These are phyloP conservation scores for Phaeophleospora eucalypticola DNA, from an alignment of 2,329 filamentous ascomycete genomes.

Conservation along the genomic window DNA sequence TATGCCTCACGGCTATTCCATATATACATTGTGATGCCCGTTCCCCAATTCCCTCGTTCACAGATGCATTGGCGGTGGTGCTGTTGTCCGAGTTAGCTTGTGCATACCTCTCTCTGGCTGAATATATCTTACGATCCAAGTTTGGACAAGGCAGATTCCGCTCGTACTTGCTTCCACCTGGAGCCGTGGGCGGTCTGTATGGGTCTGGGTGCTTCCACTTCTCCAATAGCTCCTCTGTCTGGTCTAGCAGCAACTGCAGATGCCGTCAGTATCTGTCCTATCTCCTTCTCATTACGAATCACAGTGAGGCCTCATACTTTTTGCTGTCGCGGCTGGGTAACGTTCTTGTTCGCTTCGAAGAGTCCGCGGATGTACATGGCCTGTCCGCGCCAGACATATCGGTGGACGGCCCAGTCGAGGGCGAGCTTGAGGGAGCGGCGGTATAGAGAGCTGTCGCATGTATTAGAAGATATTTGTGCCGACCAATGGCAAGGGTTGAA, in stretches of 20 bases:
- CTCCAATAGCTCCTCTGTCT: constrained; percentile 82
- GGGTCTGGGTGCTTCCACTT: constrained; percentile 98
- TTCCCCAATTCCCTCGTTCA: constrained; percentile 25
- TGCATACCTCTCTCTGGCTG: background rate
- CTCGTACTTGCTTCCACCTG: constrained; percentile 96
- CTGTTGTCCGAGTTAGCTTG: constrained; percentile 31
- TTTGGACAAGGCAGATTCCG: constrained; percentile 80
- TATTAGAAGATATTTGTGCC: constrained; percentile 5
- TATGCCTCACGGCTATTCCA: background rate
- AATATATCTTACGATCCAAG: constrained; percentile 65
- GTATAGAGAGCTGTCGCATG: constrained; percentile 63
- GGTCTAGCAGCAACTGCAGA: constrained; percentile 69
- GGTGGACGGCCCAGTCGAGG: constrained; percentile 91
- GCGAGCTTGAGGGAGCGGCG: constrained; percentile 88
- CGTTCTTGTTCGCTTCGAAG: constrained; percentile 86
- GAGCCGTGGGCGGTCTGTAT: constrained; percentile 82
- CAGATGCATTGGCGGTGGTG: constrained; percentile 49
- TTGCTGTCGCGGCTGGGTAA: constrained; percentile 80
- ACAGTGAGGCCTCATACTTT: constrained; percentile 54
- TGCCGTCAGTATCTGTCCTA: constrained; percentile 1
- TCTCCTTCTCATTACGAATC: background rate
- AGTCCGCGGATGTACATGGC: constrained; percentile 91
- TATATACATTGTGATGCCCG: constrained; percentile 7
- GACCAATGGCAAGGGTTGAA: constrained; percentile 9
- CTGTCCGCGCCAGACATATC: constrained; percentile 90